phyloP scores from a whole-genome alignment of 495 filamentous ascomycete genomes.

The Chaetomium cochliodes region DNA sequence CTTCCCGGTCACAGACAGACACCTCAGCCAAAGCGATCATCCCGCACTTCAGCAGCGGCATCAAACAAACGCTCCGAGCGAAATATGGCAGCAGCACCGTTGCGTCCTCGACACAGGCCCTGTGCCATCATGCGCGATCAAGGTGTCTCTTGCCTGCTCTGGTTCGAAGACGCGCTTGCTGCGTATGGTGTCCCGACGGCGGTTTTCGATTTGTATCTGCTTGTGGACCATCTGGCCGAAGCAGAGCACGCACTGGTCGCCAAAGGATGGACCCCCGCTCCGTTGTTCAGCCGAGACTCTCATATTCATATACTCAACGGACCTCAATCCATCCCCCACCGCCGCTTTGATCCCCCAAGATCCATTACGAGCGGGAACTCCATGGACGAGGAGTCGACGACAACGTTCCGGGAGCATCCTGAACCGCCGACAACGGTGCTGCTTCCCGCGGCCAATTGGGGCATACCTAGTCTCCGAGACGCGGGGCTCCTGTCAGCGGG shows the following conservation, averaged over 20 bases:
- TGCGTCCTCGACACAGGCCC: background rate
- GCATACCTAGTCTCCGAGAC: background rate
- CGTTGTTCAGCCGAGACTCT: background rate
- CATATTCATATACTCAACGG: background rate
- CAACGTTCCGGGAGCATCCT: background rate
- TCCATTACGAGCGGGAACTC: background rate
- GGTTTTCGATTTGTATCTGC: conserved; percentile 4
- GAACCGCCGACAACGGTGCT: background rate
- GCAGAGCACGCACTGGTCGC: background rate
- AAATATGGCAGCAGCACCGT: background rate
- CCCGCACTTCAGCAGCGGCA: too few species aligned
- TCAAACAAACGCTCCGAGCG: background rate
- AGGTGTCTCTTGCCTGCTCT: conserved; percentile 3
- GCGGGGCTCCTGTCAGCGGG: background rate
- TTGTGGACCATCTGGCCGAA: background rate
- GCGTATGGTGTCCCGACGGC: conserved; percentile 8
- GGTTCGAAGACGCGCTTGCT: conserved; percentile 12
- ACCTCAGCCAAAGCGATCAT: too few species aligned
- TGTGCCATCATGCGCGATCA: background rate
- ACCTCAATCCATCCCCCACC: background rate
- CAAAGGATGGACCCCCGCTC: background rate
- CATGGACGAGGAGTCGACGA: background rate
- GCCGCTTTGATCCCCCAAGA: background rate
- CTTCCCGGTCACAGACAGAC: too few species aligned
- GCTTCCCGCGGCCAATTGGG: conserved; percentile 3